phyloP scores from a whole-genome alignment of 2,329 filamentous ascomycete species.

The Eurotiales sp. region DNA sequence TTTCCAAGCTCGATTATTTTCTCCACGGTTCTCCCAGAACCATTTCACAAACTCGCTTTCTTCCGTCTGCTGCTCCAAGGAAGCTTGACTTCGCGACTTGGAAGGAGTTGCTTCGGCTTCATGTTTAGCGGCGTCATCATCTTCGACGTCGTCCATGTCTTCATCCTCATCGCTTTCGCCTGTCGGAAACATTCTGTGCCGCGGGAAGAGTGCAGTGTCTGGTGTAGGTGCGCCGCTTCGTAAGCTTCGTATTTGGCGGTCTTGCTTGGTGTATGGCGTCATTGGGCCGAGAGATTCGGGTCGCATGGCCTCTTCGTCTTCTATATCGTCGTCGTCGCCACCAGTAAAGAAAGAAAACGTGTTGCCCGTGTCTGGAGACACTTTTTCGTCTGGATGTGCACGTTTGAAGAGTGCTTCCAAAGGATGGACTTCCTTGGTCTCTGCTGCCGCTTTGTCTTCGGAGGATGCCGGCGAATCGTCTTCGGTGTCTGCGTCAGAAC shows the following conservation, averaged over 20 bases:
- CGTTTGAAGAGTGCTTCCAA: constrained; percentile 91
- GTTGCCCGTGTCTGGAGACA: constrained; percentile 21
- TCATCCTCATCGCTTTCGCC: constrained; percentile 19
- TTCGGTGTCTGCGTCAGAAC: constrained; percentile 13
- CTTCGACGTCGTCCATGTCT: constrained; percentile 10
- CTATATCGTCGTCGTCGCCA: constrained; percentile 39
- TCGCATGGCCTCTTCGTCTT: constrained; percentile 46
- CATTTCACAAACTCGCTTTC: constrained; percentile 60
- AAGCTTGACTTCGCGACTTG: constrained; percentile 8
- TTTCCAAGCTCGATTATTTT: constrained; percentile 50
- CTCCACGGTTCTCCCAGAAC: constrained; percentile 55
- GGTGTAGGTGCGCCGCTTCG: constrained; percentile 91
- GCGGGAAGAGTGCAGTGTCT: constrained; percentile 74
- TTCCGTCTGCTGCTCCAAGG: constrained; percentile 18
- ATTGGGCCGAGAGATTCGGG: constrained; percentile 52
- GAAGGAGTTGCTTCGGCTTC: constrained; percentile 16
- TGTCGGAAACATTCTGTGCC: constrained; percentile 28
- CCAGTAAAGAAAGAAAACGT: constrained; percentile 79
- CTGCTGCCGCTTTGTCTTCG: constrained; percentile 28
- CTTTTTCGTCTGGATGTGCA: constrained; percentile 44
- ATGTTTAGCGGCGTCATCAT: background rate
- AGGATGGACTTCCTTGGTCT: constrained; percentile 66
- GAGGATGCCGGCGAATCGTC: constrained; percentile 26
- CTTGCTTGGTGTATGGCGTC: constrained; percentile 78
- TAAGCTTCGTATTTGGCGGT: constrained; percentile 63